Base-by-base conservation (phyloP, 139 green algal species). In the Asterochloris erici region DNA sequence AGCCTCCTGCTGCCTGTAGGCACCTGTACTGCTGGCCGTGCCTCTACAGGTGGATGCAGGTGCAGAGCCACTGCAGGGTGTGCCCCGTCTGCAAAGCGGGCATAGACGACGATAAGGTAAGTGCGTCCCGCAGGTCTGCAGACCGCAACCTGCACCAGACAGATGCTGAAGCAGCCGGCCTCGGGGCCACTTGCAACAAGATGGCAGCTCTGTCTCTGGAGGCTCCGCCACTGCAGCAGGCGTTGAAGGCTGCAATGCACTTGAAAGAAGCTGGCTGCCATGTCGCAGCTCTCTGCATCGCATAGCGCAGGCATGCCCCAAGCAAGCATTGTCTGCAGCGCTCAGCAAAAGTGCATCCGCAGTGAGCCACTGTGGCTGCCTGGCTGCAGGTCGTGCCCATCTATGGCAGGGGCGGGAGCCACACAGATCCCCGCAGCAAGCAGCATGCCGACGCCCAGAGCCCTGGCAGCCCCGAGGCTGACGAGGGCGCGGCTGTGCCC, bases 21-120 rank as follows among this genome's bases (percentile, higher is more conserved):
- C 96, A 99, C 84, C 88, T 99, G 1, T 99, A 95, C 85, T 99
- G 96, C 88, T 99, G 96, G 96, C 90, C 92, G 0, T 99, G 96
- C 89, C 83, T 99, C 12, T 98, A 95, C 82, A 86, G 91, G 90
- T 98, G 95, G 95, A 90, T 98, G 84, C 92, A 96, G 74, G 84
- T 96, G 70, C 90, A 94, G 73, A 89, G 68, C 61, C 86, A 89
- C 63, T 90, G 74, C 70, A 85, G 86, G 24, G 88, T 90, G 0
- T 98, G 95, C 84, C 95, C 95, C 17, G 94, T 98, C 1, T 98
- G 95, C 90, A 99, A 98, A 77, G 95, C 95, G 28, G 92, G 90
- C 23, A 88, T 98, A 15, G 91, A 96, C 1, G 82, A 93, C 27
- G 90, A 94, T 79, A 95, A 95, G 85, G 94, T 97, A 23, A 69